A percentile compares a stretch with the other conserved stretches of the same genome.
Conservation (phyloP, 1,284 basidiomycete genomes). For the Fereydounia khargensis region DNA sequence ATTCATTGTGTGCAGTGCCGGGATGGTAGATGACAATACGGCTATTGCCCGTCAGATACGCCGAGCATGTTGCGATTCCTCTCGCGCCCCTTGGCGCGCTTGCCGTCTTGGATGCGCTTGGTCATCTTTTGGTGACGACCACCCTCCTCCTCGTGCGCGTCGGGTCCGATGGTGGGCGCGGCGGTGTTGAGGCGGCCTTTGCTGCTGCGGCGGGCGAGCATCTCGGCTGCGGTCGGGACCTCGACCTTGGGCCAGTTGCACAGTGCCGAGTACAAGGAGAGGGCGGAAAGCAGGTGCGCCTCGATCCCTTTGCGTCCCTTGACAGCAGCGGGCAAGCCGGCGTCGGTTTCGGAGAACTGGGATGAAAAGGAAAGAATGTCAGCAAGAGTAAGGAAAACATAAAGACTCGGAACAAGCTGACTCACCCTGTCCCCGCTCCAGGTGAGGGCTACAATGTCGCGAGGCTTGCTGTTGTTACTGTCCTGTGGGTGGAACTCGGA, state of each 20-base stretch:
- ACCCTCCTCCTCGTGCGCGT: conserved; percentile 8
- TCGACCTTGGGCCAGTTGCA: conserved; percentile 48
- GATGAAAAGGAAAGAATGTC: not conserved
- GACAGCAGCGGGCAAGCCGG: too few relatives aligned
- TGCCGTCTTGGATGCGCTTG: conserved; percentile 43
- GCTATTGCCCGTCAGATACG: conserved; percentile 15
- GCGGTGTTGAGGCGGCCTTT: conserved; percentile 25
- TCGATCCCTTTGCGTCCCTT: too few relatives aligned
- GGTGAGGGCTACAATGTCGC: too few relatives aligned
- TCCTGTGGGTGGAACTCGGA: conserved; percentile 13
- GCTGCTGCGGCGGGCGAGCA: conserved; percentile 28
- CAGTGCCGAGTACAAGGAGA: conserved; percentile 35
- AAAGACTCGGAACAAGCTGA: not conserved
- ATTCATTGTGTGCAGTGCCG: too few relatives aligned
- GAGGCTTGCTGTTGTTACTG: not conserved
- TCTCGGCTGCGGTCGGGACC: conserved; percentile 30
- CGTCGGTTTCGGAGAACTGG: not conserved
- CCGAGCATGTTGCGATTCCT: conserved; percentile 38
- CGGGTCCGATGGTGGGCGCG: not conserved
- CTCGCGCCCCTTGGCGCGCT: conserved; percentile 38
- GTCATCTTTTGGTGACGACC: conserved; percentile 29
- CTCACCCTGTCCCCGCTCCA: too few relatives aligned
- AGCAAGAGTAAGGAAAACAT: not conserved
- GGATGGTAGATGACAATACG: too few relatives aligned
- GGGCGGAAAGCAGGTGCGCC: not conserved